A percentile compares a stretch with the other conserved stretches of the same genome.
phyloP scores from a whole-genome alignment of 805 yeast species.

The Yamadazyma sp. region DNA sequence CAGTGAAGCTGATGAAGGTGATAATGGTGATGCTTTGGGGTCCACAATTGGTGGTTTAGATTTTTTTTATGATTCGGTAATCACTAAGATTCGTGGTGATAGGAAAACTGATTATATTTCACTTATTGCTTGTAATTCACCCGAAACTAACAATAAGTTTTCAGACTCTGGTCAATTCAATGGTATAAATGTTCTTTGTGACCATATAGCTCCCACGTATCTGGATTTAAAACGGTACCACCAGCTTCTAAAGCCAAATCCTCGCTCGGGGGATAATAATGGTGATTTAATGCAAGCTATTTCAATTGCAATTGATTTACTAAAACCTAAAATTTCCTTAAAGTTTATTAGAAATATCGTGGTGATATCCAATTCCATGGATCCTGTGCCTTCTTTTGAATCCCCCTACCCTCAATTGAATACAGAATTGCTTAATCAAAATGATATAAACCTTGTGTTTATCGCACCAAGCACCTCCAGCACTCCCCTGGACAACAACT shows the following conservation, averaged over 20 bases:
- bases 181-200: conserved; percentile 18
- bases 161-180: conserved; percentile 13
- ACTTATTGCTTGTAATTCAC: conserved; percentile 26
- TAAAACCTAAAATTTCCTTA: conserved; percentile 24
- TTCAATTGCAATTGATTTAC: conserved; percentile 32
- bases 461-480: no score
- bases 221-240: conserved; percentile 14
- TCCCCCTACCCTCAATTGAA: conserved; percentile 12
- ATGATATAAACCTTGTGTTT: conserved; percentile 16
- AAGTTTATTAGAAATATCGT: conserved; percentile 36
- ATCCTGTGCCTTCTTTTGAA: conserved; percentile 12
- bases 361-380: conserved; percentile 25
- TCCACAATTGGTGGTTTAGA: conserved; percentile 24
- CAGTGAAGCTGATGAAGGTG: neutral
- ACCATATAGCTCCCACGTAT: conserved; percentile 20
- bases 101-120: conserved; percentile 40
- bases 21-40: conserved; percentile 28
- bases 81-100: conserved; percentile 22
- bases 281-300: conserved; percentile 28
- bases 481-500: no score
- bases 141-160: conserved; percentile 15
- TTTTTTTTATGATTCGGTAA: conserved; percentile 36
- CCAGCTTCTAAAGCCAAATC: conserved; percentile 6
- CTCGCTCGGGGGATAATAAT: conserved; percentile 3
- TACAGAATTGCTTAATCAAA: conserved; percentile 14